Evolutionary conservation across 2,329 filamentous ascomycete species (phyloP).

Genomic region (Sclerotinia minor): DNA sequence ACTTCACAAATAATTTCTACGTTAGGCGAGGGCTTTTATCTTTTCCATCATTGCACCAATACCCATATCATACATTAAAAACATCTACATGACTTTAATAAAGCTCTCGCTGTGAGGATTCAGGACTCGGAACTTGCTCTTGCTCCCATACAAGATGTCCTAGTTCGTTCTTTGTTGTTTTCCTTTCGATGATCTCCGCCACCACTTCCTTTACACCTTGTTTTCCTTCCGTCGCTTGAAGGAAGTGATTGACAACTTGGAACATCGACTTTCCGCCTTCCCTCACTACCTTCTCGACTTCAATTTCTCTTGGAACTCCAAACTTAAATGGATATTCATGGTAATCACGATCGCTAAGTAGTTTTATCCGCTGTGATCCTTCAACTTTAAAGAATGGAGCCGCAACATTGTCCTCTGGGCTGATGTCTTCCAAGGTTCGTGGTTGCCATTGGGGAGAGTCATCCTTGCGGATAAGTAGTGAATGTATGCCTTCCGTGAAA

Average conservation of each 20-base stretch:
- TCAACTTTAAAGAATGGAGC: conserved; percentile 67
- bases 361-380: conserved; percentile 51
- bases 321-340: conserved; percentile 72
- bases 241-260: conserved; percentile 64
- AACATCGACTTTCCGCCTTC: conserved; percentile 47
- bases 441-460: conserved; percentile 66
- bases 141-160: conserved; percentile 42
- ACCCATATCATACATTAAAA: conserved; percentile 26
- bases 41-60: conserved; percentile 31
- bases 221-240: conserved; percentile 60
- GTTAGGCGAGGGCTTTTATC: conserved; percentile 25
- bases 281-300: conserved; percentile 52
- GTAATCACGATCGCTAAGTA: conserved; percentile 67
- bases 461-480: conserved; percentile 63
- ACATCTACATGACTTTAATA: conserved; percentile 19
- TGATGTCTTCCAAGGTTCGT: conserved; percentile 66
- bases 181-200: conserved; percentile 62
- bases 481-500: conserved; percentile 88
- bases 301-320: conserved; percentile 66
- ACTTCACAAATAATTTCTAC: conserved; percentile 15
- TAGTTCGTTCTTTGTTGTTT: not conserved
- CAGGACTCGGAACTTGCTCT: conserved; percentile 10
- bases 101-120: conserved; percentile 5
- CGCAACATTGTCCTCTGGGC: conserved; percentile 53
- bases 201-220: conserved; percentile 70